Percentiles rank a stretch among this genome's conserved stretches.
phyloP scores from a whole-genome alignment of 139 green algal genomes.

The Deuterostichococcus epilithicus region DNA sequence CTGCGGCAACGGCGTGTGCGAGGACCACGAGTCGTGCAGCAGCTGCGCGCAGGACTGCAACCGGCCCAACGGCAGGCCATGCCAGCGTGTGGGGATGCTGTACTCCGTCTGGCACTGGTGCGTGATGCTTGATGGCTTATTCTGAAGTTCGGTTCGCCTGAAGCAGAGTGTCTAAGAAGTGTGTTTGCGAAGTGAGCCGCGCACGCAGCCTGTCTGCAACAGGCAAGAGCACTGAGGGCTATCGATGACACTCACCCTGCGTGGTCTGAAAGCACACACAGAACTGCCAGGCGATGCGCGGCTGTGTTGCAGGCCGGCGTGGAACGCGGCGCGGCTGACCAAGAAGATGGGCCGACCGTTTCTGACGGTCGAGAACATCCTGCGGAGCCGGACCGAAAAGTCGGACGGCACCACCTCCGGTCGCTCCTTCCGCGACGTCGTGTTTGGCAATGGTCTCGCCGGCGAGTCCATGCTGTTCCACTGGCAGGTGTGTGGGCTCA shows the following conservation, averaged over 20 bases:
- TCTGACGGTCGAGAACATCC: background rate
- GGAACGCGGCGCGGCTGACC: background rate
- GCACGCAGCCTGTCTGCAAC: no score
- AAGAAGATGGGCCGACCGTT: background rate
- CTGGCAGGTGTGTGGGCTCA: background rate
- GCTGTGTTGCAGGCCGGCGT: background rate
- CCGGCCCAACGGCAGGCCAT: background rate
- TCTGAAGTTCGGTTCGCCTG: background rate
- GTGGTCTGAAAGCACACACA: no score
- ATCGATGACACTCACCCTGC: no score
- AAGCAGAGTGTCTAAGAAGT: no score
- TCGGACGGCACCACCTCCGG: background rate
- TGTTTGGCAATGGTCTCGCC: background rate
- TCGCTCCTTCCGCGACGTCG: background rate
- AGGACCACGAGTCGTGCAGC: background rate
- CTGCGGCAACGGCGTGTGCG: conserved; percentile 1
- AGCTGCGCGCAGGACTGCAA: background rate
- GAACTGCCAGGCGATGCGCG: no score
- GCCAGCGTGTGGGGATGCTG: background rate
- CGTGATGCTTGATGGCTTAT: no score
- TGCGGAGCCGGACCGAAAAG: background rate
- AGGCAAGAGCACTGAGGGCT: no score
- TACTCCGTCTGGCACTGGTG: conserved; percentile 2
- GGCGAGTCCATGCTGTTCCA: background rate
- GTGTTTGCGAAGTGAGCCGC: no score